phyloP scores from a whole-genome alignment of 1,284 basidiomycete genomes.

The Hemileia vastatrix region DNA sequence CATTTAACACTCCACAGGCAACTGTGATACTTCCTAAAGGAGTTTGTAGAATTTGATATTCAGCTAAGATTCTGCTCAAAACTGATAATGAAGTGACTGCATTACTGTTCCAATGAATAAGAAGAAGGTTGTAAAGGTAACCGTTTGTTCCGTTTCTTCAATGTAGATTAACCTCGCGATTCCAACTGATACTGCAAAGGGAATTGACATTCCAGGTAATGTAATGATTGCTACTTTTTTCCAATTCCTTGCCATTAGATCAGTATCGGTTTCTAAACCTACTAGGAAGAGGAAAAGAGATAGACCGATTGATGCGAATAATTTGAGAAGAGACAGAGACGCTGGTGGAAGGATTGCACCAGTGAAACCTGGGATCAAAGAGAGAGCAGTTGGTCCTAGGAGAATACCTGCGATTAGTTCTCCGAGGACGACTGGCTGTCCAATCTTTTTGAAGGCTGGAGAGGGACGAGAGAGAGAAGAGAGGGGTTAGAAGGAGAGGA shows the following conservation, averaged over 20 bases:
- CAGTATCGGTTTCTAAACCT: too few species aligned
- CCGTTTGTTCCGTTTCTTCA: too few species aligned
- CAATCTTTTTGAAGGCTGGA: constrained; percentile 25
- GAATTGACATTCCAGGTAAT: too few species aligned
- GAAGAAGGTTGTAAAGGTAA: too few species aligned
- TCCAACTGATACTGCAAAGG: too few species aligned
- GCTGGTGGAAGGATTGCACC: constrained; percentile 26
- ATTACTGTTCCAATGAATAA: too few species aligned
- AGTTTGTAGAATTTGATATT: constrained; percentile 31
- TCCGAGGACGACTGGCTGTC: constrained; percentile 31
- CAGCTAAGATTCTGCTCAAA: constrained; percentile 30
- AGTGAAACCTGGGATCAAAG: constrained; percentile 32
- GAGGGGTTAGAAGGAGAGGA: too few species aligned
- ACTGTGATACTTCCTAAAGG: constrained; percentile 29
- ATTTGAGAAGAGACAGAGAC: constrained; percentile 27
- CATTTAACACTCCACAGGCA: constrained; percentile 31
- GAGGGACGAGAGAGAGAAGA: not conserved
- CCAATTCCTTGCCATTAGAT: too few species aligned
- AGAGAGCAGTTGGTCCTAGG: constrained; percentile 31
- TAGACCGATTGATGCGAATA: constrained; percentile 30
- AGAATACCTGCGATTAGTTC: constrained; percentile 32
- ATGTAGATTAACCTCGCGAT: too few species aligned
- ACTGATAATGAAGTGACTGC: constrained; percentile 24
- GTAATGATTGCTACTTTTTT: too few species aligned
- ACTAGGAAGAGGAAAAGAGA: constrained; percentile 32